phyloP scores from a whole-genome alignment of 2,329 filamentous ascomycete species.

The Fusarium goolgardi region DNA sequence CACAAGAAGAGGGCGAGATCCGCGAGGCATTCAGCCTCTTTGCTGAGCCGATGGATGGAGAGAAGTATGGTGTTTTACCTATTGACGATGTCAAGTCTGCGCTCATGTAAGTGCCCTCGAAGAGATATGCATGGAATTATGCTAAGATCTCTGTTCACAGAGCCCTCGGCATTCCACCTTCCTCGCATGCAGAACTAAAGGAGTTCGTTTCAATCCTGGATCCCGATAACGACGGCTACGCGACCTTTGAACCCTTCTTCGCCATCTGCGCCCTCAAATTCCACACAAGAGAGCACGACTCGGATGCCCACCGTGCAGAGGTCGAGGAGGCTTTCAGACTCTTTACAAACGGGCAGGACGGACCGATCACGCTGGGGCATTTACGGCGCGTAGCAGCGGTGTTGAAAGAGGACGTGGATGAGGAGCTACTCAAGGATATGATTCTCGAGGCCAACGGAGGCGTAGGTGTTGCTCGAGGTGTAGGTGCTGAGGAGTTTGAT shows the following conservation, averaged over 20 bases:
- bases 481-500: constrained; percentile 84
- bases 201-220: constrained; percentile 86
- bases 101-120: constrained; percentile 69
- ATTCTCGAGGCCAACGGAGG: constrained; percentile 92
- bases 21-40: constrained; percentile 91
- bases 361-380: constrained; percentile 82
- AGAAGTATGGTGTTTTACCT: constrained; percentile 77
- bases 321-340: constrained; percentile 84
- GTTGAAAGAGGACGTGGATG: constrained; percentile 85
- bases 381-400: constrained; percentile 81
- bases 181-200: constrained; percentile 72
- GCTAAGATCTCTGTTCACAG: constrained; percentile 56
- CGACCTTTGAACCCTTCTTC: constrained; percentile 84
- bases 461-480: constrained; percentile 75
- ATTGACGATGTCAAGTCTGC: constrained; percentile 76
- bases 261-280: constrained; percentile 90
- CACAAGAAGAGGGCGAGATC: constrained; percentile 89
- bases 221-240: constrained; percentile 81
- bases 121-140: not conserved
- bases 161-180: constrained; percentile 82
- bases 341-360: constrained; percentile 71
- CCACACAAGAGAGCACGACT: constrained; percentile 67
- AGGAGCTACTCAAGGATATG: constrained; percentile 91
- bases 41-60: constrained; percentile 73
- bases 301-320: constrained; percentile 70